Evolutionary conservation across 495 filamentous ascomycete species (phyloP), one percentile per base, ranked within the genome.

Genomic region (Parmelia sp.): DNA sequence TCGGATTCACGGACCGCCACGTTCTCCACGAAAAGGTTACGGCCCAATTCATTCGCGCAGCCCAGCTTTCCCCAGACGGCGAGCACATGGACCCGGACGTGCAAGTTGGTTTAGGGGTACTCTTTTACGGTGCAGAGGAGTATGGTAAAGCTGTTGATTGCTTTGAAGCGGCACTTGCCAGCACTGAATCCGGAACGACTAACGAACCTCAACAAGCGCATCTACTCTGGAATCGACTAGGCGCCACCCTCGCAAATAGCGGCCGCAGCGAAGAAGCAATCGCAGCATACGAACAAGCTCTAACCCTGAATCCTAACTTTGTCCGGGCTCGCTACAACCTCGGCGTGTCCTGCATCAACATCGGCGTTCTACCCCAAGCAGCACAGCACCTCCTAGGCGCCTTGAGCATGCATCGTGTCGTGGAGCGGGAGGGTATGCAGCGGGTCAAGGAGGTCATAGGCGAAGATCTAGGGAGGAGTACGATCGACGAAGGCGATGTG

Each of bases 81-180:
- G 83, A 84, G 59, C 87, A 91, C 68, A 96, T 97, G 90, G 94
- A 99, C 72, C 92, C 93, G 0, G 94, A 99, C 70, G 94, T 99
- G 6, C 95, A 97, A 78, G 94, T 99, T 66, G 94, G 94, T 0
- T 83, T 99, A 2, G 94, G 95, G 44, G 95, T 97, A 25, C 86
- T 99, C 40, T 97, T 97, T 83, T 99, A 99, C 80, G 93, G 92
- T 60, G 90, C 87, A 10, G 94, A 97, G 72, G 91, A 97, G 72
- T 97, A 96, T 80, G 91, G 92, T 69, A 99, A 99, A 75, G 95
- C 94, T 0, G 95, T 97, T 57, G 94, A 99, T 79, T 99, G 95
- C 78, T 99, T 99, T 83, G 87, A 86, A 33, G 84, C 93, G 3
- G 95, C 94, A 6, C 81, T 99, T 29, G 86, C 89, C 31, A 88